Conservation (phyloP, 345 rosid species). For the Salix arbutifolia region DNA sequence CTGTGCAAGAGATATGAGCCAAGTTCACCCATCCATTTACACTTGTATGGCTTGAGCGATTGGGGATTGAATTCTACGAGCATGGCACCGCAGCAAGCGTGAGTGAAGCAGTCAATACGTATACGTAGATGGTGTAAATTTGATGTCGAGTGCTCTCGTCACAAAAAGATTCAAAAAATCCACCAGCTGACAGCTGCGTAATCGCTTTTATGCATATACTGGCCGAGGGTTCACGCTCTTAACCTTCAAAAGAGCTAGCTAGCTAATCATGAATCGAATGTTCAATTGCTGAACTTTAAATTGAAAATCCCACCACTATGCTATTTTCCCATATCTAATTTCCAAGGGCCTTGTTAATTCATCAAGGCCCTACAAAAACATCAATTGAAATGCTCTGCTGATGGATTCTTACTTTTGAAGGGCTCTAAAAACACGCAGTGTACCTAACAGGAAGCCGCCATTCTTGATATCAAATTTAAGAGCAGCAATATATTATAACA, state of each 20-base stretch:
- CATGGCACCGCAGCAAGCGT: not conserved
- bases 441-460: not conserved
- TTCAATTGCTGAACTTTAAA: too few species aligned
- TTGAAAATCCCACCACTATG: too few species aligned
- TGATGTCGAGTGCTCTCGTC: not conserved
- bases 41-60: too few species aligned
- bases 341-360: too few species aligned
- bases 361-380: too few species aligned
- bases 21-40: not conserved
- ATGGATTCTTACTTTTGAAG: too few species aligned
- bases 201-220: conserved; percentile 8
- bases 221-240: conserved; percentile 4
- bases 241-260: not conserved
- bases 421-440: too few species aligned
- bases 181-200: not conserved
- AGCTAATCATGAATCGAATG: too few species aligned
- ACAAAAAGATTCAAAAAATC: not conserved
- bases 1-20: not conserved
- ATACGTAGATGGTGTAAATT: not conserved
- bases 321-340: too few species aligned
- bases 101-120: not conserved
- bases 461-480: not conserved
- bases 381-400: too few species aligned
- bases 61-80: not conserved
- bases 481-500: too few species aligned